Base-by-base conservation (phyloP, 2,329 filamentous ascomycete genomes). In the Zymoseptoria pseudotritici region DNA sequence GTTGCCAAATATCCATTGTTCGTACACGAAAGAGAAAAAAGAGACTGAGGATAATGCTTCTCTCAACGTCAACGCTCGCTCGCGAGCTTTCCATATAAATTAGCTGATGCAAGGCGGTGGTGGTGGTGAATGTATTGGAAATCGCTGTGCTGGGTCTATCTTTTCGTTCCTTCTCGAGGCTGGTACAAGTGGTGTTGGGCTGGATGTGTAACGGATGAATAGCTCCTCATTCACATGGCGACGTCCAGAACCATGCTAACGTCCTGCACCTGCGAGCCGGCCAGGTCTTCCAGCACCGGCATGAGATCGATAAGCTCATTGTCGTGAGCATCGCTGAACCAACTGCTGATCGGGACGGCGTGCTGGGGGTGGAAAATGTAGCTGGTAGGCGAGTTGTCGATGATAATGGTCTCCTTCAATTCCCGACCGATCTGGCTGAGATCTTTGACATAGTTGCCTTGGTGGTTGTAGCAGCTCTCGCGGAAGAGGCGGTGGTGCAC, bases 351-450 rank as follows among this genome's bases (percentile, higher is more conserved):
- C 24, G 94, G 94, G 55, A 99, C 93, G 62, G 94, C 94, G 75
- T 99, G 94, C 79, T 99, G 93, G 22, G 94, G 94, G 74, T 99
- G 94, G 83, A 99, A 99, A 71, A 99, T 97, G 80, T 99, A 99
- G 11, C 93, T 97, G 4, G 94, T 99, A 2, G 94, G 94, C 53
- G 94, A 97, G 78, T 99, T 99, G 80, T 99, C 94, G 72, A 99
- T 99, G 75, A 99, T 99, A 73, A 99, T 99, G 20, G 93, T 99
- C 73, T 99, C 93, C 75, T 91, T 90, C 59, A 99, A 84, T 74
- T 97, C 92, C 66, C 94, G 88, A 56, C 94, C 94, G 60, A 99
- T 88, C 81, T 97, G 94, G 53, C 94, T 97, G 58, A 99, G 84
- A 74, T 99, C 94, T 80, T 99, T 99, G 74, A 99, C 94, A 69